phyloP scores from a whole-genome alignment of 768 basidiomycete species.

The Panellus pusillus region DNA sequence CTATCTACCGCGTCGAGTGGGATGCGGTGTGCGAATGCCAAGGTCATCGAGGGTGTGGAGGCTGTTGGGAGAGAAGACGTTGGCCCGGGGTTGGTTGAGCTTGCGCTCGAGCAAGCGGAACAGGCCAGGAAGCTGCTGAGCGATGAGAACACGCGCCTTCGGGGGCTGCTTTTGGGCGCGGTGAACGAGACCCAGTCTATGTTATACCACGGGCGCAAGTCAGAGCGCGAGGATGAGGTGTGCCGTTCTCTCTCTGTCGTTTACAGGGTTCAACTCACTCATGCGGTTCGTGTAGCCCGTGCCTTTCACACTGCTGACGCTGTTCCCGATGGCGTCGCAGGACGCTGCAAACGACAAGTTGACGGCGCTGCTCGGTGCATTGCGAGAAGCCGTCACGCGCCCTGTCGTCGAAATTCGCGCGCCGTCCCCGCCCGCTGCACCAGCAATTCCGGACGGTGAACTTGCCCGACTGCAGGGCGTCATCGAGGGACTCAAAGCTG shows the following conservation, averaged over 20 bases:
- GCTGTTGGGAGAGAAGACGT: conserved; percentile 48
- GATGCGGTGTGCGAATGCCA: conserved; percentile 53
- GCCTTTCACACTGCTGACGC: conserved; percentile 43
- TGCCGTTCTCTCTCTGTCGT: conserved; percentile 32
- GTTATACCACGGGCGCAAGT: conserved; percentile 44
- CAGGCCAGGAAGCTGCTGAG: conserved; percentile 57
- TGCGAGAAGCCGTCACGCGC: conserved; percentile 36
- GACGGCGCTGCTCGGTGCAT: conserved; percentile 39
- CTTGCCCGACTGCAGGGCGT: conserved; percentile 48
- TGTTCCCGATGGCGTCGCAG: conserved; percentile 57
- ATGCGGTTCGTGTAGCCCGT: conserved; percentile 34
- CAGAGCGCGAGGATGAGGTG: conserved; percentile 43
- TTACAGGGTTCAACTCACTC: conserved; percentile 13
- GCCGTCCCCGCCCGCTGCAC: conserved; percentile 15
- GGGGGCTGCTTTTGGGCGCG: conserved; percentile 56
- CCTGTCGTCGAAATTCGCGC: conserved; percentile 28
- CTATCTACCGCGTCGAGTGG: conserved; percentile 50
- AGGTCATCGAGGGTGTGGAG: conserved; percentile 45
- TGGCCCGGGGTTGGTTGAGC: conserved; percentile 59
- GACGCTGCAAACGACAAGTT: conserved; percentile 51
- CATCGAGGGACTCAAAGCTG: conserved; percentile 50
- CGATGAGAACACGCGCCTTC: conserved; percentile 65
- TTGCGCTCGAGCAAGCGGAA: conserved; percentile 74
- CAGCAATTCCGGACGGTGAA: conserved; percentile 39
- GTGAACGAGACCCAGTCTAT: conserved; percentile 67